These are phyloP conservation scores for Arthrinium puccinioides DNA, from an alignment of 2,329 filamentous ascomycete species.

Conservation along the genomic window DNA sequence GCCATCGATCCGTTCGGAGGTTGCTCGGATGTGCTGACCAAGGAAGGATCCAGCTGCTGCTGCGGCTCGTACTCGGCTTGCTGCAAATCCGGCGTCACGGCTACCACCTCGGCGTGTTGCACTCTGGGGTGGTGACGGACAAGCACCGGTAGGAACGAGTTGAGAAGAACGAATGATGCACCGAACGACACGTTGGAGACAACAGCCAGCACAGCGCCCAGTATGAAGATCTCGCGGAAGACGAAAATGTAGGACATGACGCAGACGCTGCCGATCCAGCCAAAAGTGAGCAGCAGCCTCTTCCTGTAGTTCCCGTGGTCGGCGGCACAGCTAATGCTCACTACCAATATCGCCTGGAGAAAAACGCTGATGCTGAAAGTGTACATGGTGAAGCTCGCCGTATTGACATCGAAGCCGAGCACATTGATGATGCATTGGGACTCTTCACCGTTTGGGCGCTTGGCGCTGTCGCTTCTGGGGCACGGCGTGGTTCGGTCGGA, in stretches of 20 bases:
- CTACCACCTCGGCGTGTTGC: slow-evolving; percentile 15
- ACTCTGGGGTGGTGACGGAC: slow-evolving; percentile 73
- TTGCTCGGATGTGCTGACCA: slow-evolving; percentile 13
- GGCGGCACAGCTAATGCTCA: slow-evolving; percentile 92
- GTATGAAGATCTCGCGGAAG: slow-evolving; percentile 64
- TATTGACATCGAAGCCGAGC: slow-evolving; percentile 82
- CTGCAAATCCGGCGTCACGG: slow-evolving; percentile 22
- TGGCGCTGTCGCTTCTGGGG: slow-evolving; percentile 61
- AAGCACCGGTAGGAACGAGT: slow-evolving; percentile 87
- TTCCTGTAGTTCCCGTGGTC: slow-evolving; percentile 93
- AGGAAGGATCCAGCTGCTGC: slow-evolving; percentile 19
- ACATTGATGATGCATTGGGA: slow-evolving; percentile 78
- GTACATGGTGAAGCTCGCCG: slow-evolving; percentile 96
- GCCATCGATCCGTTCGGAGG: slow-evolving; percentile 34
- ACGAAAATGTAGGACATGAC: slow-evolving; percentile 88
- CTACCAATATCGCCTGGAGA: slow-evolving; percentile 81
- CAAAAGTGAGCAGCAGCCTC: slow-evolving; percentile 78
- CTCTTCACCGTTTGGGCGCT: slow-evolving; percentile 33
- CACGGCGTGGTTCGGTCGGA: slow-evolving; percentile 60
- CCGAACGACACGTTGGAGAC: slow-evolving; percentile 92
- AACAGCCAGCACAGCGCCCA: slow-evolving; percentile 79
- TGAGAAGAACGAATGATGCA: slow-evolving; percentile 88
- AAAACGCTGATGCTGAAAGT: slow-evolving; percentile 91
- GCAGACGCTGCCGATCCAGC: slow-evolving; percentile 68
- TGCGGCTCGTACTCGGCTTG: slow-evolving; percentile 25